Evolutionary conservation across 106 monocot genomes (phyloP), one percentile per base, ranked within the genome.

Genomic region (Triglochin maritima): DNA sequence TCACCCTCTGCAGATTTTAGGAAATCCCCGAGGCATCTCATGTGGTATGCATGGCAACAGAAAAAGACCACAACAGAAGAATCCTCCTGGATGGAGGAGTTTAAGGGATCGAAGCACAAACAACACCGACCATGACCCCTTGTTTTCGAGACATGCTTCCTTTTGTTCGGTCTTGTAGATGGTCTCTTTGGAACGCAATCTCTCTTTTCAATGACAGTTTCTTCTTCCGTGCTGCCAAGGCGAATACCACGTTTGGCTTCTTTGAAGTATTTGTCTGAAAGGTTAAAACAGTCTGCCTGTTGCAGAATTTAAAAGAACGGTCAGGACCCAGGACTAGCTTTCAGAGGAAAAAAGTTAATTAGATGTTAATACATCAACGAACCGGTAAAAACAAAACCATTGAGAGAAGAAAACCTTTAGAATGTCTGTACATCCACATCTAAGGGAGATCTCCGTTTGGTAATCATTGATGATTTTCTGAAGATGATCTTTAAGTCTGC

Each of bases 391-490:
- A 41, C 44, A 12, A 48, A 46, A 49, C 10, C 9, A 6, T 4
- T 4, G 13, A 45, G 29, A 41, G 6, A 13, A 49, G 12, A 15
- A 60, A 9, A 98, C 98, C 98, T 92, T 92, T 12, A 92, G 91
- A 49, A 92, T 98, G 70, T 88, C 84, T 69, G 89, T 98, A 67
- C 98, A 98, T 75, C 98, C 98, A 62, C 86, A 80, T 52, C 98
- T 66, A 4, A 98, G 79, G 60, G 98, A 98, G 47, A 88, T 92
- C 83, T 98, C 98, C 44, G 98, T 92, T 56, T 88, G 83, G 63
- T 98, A 98, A 70, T 86, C 92, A 2, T 91, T 98, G 62, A 98
- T 78, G 69, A 98, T 98, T 79, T 92, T 98, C 46, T 92, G 86
- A 14, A 98, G 84, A 57, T 88, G 88, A 67, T 98, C 98, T 62